Percentiles rank a stretch among this genome's conserved stretches.
Evolutionary conservation across 352 stramenopile species (phyloP).

Genomic region (Globisporangium paddicum): DNA sequence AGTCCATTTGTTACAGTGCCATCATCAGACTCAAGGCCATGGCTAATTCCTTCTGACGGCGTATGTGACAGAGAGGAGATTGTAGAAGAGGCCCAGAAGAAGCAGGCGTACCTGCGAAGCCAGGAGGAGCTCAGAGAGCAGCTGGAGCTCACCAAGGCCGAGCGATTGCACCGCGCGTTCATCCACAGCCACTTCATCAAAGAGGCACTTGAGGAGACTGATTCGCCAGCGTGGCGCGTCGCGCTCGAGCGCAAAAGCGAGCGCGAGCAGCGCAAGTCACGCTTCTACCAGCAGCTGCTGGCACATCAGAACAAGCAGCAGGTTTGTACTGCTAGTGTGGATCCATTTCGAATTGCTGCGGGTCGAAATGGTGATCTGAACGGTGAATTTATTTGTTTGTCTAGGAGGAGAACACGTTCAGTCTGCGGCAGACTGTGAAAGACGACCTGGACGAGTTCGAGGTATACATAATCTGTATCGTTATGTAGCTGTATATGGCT

Average conservation of each 20-base stretch:
- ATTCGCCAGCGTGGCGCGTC: slow-evolving; percentile 58
- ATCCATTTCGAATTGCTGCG: background rate
- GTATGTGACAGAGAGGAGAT: slow-evolving; percentile 29
- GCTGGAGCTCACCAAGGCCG: slow-evolving; percentile 55
- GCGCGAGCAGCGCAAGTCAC: slow-evolving; percentile 45
- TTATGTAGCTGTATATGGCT: background rate
- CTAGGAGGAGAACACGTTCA: slow-evolving; percentile 45
- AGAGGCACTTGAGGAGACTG: slow-evolving; percentile 59
- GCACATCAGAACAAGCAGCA: slow-evolving; percentile 35
- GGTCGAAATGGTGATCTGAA: background rate
- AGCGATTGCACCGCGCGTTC: slow-evolving; percentile 62
- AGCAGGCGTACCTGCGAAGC: slow-evolving; percentile 20
- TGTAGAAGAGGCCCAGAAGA: slow-evolving; percentile 24
- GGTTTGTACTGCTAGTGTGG: slow-evolving; percentile 8
- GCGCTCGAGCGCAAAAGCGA: slow-evolving; percentile 56
- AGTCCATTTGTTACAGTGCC: too few species aligned
- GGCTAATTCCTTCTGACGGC: background rate
- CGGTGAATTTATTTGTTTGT: background rate
- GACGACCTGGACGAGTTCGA: slow-evolving; percentile 60
- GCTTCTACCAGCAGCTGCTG: slow-evolving; percentile 54
- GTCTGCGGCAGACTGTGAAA: slow-evolving; percentile 43
- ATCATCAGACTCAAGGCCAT: background rate
- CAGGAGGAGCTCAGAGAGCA: slow-evolving; percentile 31
- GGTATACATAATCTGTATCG: slow-evolving; percentile 14
- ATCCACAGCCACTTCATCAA: slow-evolving; percentile 75